Evolutionary conservation across 495 filamentous ascomycete species (phyloP), one percentile per base, ranked within the genome.

Genomic region (Tuber melanosporum): DNA sequence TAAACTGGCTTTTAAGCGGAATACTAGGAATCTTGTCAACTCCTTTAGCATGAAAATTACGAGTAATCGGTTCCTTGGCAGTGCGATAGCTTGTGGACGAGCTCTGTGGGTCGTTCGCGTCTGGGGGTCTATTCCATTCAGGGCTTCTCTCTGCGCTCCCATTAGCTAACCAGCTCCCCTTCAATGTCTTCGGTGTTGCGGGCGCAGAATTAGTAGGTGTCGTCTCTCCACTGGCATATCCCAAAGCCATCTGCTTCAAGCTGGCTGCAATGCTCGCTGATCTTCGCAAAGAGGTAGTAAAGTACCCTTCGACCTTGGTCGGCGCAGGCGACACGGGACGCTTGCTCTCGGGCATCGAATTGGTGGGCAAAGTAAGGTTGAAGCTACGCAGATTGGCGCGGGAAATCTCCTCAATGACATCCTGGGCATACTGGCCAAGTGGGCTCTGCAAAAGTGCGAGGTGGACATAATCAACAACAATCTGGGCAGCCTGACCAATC

Each of bases 401-500:
- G 78, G 91, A 83, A 74, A 97, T 93, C 71, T 97, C 92, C 74
- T 92, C 91, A 82, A 97, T 91, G 66, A 94, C 83, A 47, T 85
- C 86, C 80, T 92, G 91, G 66, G 93, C 91, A 70, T 91, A 86
- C 17, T 86, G 78, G 39, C 90, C 91, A 74, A 97, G 88, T 9
- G 92, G 88, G 2, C 95, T 97, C 42, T 92, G 87, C 8, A 97
- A 82, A 26, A 98, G 86, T 3, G 89, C 87, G 46, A 91, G 86
- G 80, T 98, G 91, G 66, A 98, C 89, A 79, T 91, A 92, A 82
- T 98, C 95, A 41, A 97, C 88, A 57, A 98, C 89, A 44, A 91
- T 88, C 19, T 88, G 89, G 10, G 94, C 95, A 83, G 94, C 91
- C 79, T 92, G 89, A 70, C 95, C 92, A 45, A 98, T 92, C 78